A percentile compares a stretch with the other conserved stretches of the same genome.
These are phyloP conservation scores for Pseudogymnoascus verrucosus DNA, from an alignment of 2,329 filamentous ascomycete species.

Conservation along the genomic window DNA sequence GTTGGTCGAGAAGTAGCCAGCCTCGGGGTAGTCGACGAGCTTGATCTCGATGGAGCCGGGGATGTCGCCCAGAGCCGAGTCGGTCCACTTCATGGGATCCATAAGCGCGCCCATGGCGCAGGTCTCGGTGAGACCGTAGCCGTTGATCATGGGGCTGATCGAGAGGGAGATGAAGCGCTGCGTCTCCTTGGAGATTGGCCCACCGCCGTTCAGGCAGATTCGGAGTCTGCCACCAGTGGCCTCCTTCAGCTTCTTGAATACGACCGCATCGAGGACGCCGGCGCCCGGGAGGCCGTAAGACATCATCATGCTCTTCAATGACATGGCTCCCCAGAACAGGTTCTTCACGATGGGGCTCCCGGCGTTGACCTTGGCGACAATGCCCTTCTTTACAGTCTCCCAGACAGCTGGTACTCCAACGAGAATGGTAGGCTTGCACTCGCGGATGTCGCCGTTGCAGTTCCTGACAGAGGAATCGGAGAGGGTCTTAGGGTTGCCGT, in stretches of 20 bases:
- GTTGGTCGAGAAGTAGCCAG: conserved; percentile 61
- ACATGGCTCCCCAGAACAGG: conserved; percentile 63
- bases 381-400: conserved; percentile 95
- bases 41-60: conserved; percentile 75
- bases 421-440: conserved; percentile 79
- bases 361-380: conserved; percentile 66
- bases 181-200: conserved; percentile 77
- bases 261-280: conserved; percentile 64
- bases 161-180: conserved; percentile 83
- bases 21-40: conserved; percentile 78
- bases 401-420: conserved; percentile 94
- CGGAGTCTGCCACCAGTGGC: conserved; percentile 79
- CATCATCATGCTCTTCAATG: conserved; percentile 50
- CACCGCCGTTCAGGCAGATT: conserved; percentile 88
- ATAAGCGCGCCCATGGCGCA: conserved; percentile 70
- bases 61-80: conserved; percentile 66
- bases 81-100: conserved; percentile 74
- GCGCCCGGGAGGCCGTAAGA: conserved; percentile 55
- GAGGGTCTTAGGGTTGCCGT: conserved; percentile 81
- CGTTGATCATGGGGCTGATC: conserved; percentile 83
- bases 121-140: conserved; percentile 91
- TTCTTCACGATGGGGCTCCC: conserved; percentile 58
- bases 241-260: conserved; percentile 84
- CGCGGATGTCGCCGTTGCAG: conserved; percentile 86
- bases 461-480: conserved; percentile 80